Percentiles rank a stretch among this genome's conserved stretches.
Conservation (phyloP, 495 filamentous ascomycete genomes). For the Penicillium argentinense region DNA sequence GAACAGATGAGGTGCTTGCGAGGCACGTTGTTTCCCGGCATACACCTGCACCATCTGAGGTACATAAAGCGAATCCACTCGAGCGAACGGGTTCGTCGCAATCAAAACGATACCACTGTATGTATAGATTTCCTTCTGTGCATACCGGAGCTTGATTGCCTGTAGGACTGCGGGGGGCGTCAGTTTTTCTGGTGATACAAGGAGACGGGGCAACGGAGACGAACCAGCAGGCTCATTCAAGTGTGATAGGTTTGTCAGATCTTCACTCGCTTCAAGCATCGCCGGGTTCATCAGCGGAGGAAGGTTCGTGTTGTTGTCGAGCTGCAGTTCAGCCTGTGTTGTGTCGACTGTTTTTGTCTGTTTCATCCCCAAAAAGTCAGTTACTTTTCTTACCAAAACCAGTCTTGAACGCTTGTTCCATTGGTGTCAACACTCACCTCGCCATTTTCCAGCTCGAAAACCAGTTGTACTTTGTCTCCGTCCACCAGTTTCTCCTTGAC, state of each 20-base stretch:
- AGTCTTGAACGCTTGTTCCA: not conserved
- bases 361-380: slow-evolving; percentile 21
- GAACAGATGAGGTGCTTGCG: slow-evolving; percentile 96
- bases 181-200: slow-evolving; percentile 29
- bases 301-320: slow-evolving; percentile 66
- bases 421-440: slow-evolving; percentile 61
- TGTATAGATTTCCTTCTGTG: slow-evolving; percentile 99
- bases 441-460: slow-evolving; percentile 86
- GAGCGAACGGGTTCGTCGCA: slow-evolving; percentile 96
- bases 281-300: slow-evolving; percentile 97
- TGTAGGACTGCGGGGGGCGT: slow-evolving; percentile 73
- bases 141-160: slow-evolving; percentile 96
- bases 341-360: slow-evolving; percentile 81
- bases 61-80: slow-evolving; percentile 97
- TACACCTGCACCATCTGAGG: slow-evolving; percentile 99
- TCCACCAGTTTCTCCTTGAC: slow-evolving; percentile 82
- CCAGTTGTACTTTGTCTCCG: slow-evolving; percentile 81
- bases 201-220: slow-evolving; percentile 11
- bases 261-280: slow-evolving; percentile 98
- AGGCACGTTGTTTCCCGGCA: slow-evolving; percentile 93
- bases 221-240: slow-evolving; percentile 97
- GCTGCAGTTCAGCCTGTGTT: slow-evolving; percentile 73
- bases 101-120: slow-evolving; percentile 99
- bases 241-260: slow-evolving; percentile 96
- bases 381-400: not conserved